phyloP scores from a whole-genome alignment of 768 basidiomycete species.

The Rhodotorula taiwanensis region DNA sequence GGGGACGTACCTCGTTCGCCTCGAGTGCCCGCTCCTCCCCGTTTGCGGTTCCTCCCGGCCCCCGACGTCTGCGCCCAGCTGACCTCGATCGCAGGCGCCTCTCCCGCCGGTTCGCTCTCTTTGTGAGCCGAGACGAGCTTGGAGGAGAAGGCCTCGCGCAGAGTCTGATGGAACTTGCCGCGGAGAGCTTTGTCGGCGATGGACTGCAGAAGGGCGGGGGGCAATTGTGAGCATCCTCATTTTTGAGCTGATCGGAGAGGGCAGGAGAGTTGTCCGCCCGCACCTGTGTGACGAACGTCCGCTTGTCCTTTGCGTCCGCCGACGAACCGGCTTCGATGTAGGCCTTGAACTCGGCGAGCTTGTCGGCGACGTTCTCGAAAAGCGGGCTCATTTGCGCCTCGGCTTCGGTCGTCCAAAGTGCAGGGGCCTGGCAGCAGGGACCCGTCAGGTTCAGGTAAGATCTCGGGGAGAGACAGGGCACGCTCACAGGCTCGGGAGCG shows the following conservation, averaged over 20 bases:
- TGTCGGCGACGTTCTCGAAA: conserved; percentile 43
- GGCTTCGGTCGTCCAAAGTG: conserved; percentile 16
- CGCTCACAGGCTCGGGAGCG: background rate
- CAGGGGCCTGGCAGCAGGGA: too few species aligned
- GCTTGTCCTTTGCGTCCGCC: background rate
- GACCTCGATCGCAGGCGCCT: conserved; percentile 24
- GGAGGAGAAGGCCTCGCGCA: conserved; percentile 73
- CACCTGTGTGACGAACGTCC: conserved; percentile 24
- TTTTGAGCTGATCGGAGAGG: too few species aligned
- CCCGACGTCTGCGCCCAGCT: conserved; percentile 8
- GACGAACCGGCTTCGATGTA: conserved; percentile 40
- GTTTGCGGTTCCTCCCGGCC: background rate
- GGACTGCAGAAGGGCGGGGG: background rate
- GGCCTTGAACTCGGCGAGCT: conserved; percentile 48
- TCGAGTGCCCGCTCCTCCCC: background rate
- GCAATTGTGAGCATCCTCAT: too few species aligned
- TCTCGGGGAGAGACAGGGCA: background rate
- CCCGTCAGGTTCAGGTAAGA: background rate
- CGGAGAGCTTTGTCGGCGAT: conserved; percentile 69
- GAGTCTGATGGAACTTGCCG: conserved; percentile 69
- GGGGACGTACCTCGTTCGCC: background rate
- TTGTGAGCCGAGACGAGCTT: conserved; percentile 74
- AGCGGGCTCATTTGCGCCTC: conserved; percentile 4
- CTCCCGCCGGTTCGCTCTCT: conserved; percentile 31
- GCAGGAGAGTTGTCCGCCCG: background rate